phyloP scores from a whole-genome alignment of 2,329 filamentous ascomycete genomes.

The Diaporthe batatas region DNA sequence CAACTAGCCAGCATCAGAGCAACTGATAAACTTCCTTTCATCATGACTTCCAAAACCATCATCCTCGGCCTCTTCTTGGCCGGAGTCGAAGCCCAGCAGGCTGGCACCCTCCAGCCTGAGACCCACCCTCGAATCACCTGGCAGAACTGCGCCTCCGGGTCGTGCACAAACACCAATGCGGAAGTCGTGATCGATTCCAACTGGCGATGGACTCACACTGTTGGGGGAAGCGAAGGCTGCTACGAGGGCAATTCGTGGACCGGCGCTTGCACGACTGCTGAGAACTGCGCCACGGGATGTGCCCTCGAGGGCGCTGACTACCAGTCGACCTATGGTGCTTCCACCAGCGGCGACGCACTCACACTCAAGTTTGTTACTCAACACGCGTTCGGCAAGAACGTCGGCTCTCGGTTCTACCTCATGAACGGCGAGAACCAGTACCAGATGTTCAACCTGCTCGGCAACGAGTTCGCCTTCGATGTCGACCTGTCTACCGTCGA shows the following conservation, averaged over 20 bases:
- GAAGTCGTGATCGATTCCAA: conserved; percentile 68
- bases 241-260: conserved; percentile 8
- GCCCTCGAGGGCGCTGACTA: conserved; percentile 69
- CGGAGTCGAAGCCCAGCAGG: conserved; percentile 58
- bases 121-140: conserved; percentile 66
- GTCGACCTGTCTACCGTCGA: conserved; percentile 77
- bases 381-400: conserved; percentile 56
- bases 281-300: conserved; percentile 67
- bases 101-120: conserved; percentile 60
- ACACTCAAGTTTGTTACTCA: conserved; percentile 62
- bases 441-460: conserved; percentile 73
- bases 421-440: conserved; percentile 73
- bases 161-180: conserved; percentile 62
- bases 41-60: conserved; percentile 19
- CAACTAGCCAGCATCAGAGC: not conserved
- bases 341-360: conserved; percentile 61
- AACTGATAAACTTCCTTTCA: not conserved
- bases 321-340: conserved; percentile 64
- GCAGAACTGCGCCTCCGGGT: conserved; percentile 63
- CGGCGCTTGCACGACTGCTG: conserved; percentile 58
- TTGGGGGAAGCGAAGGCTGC: conserved; percentile 61
- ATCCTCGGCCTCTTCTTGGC: conserved; percentile 21
- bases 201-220: conserved; percentile 69
- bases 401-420: conserved; percentile 73
- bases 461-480: conserved; percentile 79